Evolutionary conservation across 768 basidiomycete genomes (phyloP).

Genomic region (Tephrocybe sp.): DNA sequence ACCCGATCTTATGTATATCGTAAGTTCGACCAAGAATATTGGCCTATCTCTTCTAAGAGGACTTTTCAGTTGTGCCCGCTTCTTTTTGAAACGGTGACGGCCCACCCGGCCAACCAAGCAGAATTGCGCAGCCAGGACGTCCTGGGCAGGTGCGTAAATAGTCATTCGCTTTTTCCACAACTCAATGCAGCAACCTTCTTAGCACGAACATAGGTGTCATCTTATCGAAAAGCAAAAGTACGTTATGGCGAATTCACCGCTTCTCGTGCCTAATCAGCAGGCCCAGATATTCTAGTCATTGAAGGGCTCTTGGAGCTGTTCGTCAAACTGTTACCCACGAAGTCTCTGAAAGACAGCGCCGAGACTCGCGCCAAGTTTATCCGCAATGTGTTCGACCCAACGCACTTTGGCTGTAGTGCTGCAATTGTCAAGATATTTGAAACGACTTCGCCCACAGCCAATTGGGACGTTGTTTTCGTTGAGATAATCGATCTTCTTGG

Average conservation of each 20-base stretch:
- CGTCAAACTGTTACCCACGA: conserved; percentile 52
- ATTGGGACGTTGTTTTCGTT: conserved; percentile 55
- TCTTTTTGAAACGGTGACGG: conserved; percentile 46
- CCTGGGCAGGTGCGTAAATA: conserved; percentile 48
- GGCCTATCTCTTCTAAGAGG: conserved; percentile 1
- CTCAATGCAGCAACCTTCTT: background rate
- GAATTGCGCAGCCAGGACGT: conserved; percentile 42
- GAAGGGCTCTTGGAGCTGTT: conserved; percentile 59
- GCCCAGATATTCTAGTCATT: conserved; percentile 49
- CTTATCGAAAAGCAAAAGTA: conserved; percentile 50
- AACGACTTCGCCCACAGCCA: conserved; percentile 34
- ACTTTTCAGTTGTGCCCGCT: conserved; percentile 49
- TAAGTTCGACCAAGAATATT: conserved; percentile 7
- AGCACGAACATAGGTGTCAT: conserved; percentile 40
- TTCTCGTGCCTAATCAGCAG: background rate
- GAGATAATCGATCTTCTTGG: conserved; percentile 51
- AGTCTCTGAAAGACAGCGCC: conserved; percentile 28
- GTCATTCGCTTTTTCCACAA: background rate
- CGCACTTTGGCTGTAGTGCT: conserved; percentile 33
- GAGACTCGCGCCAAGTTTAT: conserved; percentile 48
- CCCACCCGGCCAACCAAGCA: conserved; percentile 40
- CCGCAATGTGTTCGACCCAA: conserved; percentile 47
- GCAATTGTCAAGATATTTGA: conserved; percentile 43
- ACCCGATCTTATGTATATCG: conserved; percentile 24
- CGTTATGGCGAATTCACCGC: background rate